Evolutionary conservation across 176 grass and related monocot species (phyloP).

Genomic region (Carex myosuroides): DNA sequence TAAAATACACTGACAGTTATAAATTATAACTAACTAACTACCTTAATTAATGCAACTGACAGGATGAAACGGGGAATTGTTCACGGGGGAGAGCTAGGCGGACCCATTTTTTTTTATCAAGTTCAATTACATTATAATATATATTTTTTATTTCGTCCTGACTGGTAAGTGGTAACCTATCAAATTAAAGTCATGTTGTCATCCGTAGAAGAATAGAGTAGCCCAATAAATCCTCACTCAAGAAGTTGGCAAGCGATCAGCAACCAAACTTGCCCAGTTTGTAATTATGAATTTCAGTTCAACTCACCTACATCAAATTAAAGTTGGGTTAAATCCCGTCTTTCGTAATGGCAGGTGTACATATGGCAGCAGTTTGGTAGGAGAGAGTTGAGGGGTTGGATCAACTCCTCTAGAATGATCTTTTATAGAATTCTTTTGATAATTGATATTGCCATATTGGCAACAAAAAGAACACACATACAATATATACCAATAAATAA

Average conservation of each 20-base stretch:
- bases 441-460: background rate
- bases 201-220: background rate
- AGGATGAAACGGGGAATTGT: too few relatives aligned
- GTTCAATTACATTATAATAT: too few relatives aligned
- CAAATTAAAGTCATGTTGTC: background rate
- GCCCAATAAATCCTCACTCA: background rate
- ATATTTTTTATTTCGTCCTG: too few relatives aligned
- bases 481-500: background rate
- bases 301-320: background rate
- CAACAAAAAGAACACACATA: background rate
- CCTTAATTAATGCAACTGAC: too few relatives aligned
- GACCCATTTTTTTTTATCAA: too few relatives aligned
- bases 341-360: conserved; percentile 9
- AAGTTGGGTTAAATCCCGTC: background rate
- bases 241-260: conserved; percentile 7
- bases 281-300: background rate
- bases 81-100: too few relatives aligned
- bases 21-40: too few relatives aligned
- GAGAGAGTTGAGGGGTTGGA: background rate
- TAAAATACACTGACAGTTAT: too few relatives aligned
- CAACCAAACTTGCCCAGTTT: conserved; percentile 3
- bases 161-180: background rate
- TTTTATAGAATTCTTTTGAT: background rate
- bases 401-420: background rate
- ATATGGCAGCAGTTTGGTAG: conserved; percentile 16